Base-by-base conservation (phyloP, 1,139 yeast genomes). In the Geotrichum candidum region DNA sequence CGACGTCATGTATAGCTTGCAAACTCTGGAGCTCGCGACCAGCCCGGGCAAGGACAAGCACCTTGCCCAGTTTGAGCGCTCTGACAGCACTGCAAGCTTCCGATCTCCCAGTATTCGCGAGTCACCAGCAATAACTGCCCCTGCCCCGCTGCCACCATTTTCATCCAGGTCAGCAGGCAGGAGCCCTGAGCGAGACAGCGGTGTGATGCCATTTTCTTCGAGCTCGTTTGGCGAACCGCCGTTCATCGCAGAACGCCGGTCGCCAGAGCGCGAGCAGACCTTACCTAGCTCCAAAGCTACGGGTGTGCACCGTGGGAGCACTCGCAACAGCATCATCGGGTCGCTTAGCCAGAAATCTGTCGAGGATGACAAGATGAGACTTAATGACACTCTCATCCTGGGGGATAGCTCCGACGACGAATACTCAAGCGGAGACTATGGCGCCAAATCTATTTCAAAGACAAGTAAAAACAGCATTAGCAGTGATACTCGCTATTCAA, bases 1-100 rank as follows among this genome's bases (percentile, higher is more conserved):
- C 53, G 75, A 73, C 56, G 76, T 74, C n/a, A 63, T 73, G 57
- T 69, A 67, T 27, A 70, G 74, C 33, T 64, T 74, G 45, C 74
- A 73, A 46, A 68, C 65, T 50, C 58, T 73, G 67, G 45, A 51
- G 46, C 48, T 53, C 18, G 52, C 58, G n/a, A 53, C 62, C 5
- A 56, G 59, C 22, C 51, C 61, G 2, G 45, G 54, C 22, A 35
- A 55, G 31, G 54, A 22, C 18, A 15, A 27, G 15, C 29, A 50
- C 18, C 52, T 15, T 5, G 48, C 48, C 7, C 48, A 41, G 22
- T 41, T 41, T 41, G 48, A 15, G 10, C 18, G 22, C 1, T 9
- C 7, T 5, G 22, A 41, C 22, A 41, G 23, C 48, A 35, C 41
- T 13, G 41, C 41, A 10, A 41, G 48, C 22, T 15, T n/a, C n/a